Base-by-base conservation (phyloP, 352 stramenopile genomes). In the Ophiocytium majus region DNA sequence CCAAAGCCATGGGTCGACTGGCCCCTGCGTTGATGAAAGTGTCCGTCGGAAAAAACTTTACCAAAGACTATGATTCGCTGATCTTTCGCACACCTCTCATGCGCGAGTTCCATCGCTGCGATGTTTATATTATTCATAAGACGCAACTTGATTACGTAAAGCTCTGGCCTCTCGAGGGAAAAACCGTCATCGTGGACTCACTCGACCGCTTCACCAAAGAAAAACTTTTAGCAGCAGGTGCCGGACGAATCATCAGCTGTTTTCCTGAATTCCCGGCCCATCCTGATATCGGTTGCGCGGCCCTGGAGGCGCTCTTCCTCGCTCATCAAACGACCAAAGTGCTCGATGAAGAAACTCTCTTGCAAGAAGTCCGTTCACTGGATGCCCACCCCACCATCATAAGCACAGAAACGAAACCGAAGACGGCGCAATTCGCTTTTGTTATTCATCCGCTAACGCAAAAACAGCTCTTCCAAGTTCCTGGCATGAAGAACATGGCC, bases 151-250 rank as follows among this genome's bases (percentile, higher is more conserved):
- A 71, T 28, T 71, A 23, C 57, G 28, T 71, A 23, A 71, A 71
- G 57, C 57, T 71, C 28, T 28, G 28, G 57, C 19, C 23, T 71
- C 57, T 71, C 57, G 23, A 23, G 23, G 57, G 57, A 28, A 71
- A 71, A 71, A 71, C 57, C 57, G 57, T 71, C 57, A 71, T 71
- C 57, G 28, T 71, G 23, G 57, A 71, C 28, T 28, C 23, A 28
- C 28, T 71, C 19, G 57, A 71, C 28, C 23, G 19, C 19, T 71
- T 71, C 57, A 23, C 57, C 57, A 71, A 28, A 71, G 28, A 71
- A 71, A 71, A 71, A 71, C 57, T 71, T 23, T 28, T 71, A 23
- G 57, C 23, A 71, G 57, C 57, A 71, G 28, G 28, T 28, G 57
- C 28, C 57, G 57, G 57, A 23, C 23, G 28, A 71, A 71, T 71